Percentiles rank a stretch among this genome's conserved stretches.
These are phyloP conservation scores for Pistacia atlantica DNA, from an alignment of 345 rosid genomes.

Conservation along the genomic window DNA sequence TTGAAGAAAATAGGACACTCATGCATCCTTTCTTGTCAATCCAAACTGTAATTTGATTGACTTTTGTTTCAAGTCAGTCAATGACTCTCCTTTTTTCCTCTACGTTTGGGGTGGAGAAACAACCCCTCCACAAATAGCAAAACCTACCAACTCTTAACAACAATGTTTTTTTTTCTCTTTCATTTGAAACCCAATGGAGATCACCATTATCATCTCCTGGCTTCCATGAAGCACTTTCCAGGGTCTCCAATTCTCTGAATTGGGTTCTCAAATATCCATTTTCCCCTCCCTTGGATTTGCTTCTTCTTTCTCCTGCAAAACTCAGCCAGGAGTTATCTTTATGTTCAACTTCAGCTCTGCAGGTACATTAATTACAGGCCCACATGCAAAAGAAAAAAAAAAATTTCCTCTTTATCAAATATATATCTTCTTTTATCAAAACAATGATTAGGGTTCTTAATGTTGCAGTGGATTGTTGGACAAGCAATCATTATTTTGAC, in stretches of 20 bases:
- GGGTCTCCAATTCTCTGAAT: slow-evolving; percentile 25
- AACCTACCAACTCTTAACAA: slow-evolving; percentile 18
- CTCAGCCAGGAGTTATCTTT: slow-evolving; percentile 25
- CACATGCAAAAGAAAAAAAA: background rate
- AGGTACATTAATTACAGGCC: slow-evolving; percentile 25
- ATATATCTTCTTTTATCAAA: no score
- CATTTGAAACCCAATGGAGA: slow-evolving; percentile 24
- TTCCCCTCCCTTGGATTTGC: slow-evolving; percentile 39
- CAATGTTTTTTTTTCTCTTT: slow-evolving; percentile 6
- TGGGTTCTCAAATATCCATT: slow-evolving; percentile 23
- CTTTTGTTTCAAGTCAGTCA: background rate
- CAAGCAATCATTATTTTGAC: background rate
- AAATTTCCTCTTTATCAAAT: no score
- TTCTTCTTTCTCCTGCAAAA: slow-evolving; percentile 19
- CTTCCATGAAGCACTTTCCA: slow-evolving; percentile 40
- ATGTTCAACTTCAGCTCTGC: slow-evolving; percentile 41
- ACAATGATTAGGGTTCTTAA: background rate
- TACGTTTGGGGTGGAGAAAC: slow-evolving; percentile 34
- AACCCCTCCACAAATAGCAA: slow-evolving; percentile 43
- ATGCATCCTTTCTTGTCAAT: slow-evolving; percentile 1
- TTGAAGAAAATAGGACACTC: background rate
- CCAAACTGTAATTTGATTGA: slow-evolving; percentile 16
- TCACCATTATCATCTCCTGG: slow-evolving; percentile 23
- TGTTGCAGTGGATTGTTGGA: background rate
- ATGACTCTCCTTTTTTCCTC: slow-evolving; percentile 28